A percentile compares a stretch with the other conserved stretches of the same genome.
These are phyloP conservation scores for Cadophora malorum DNA, from an alignment of 2,329 filamentous ascomycete genomes.

Conservation along the genomic window DNA sequence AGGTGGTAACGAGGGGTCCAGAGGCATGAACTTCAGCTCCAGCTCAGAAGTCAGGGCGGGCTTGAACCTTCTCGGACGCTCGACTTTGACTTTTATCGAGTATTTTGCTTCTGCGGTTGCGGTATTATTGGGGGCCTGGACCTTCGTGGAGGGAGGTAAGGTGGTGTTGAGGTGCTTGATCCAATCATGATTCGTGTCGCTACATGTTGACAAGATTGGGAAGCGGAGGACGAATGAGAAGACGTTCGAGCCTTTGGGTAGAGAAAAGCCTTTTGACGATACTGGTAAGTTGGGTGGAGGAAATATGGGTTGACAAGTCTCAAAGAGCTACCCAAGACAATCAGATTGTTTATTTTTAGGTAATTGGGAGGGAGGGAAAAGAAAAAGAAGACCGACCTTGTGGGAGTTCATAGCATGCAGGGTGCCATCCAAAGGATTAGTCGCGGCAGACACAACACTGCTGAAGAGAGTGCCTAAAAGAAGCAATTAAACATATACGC, in stretches of 20 bases:
- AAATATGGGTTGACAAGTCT: neutral
- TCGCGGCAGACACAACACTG: constrained; percentile 16
- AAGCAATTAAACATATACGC: constrained; percentile 12
- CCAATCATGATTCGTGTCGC: constrained; percentile 18
- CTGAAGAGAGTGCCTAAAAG: constrained; percentile 10
- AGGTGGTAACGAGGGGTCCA: constrained; percentile 6
- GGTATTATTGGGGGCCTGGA: constrained; percentile 5
- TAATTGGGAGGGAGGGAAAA: neutral
- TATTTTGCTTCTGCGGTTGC: constrained; percentile 12
- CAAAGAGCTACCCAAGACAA: neutral
- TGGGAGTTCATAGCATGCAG: constrained; percentile 5
- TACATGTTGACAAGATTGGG: constrained; percentile 1
- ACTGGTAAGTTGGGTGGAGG: neutral
- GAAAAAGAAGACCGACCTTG: neutral
- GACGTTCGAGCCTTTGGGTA: constrained; percentile 2
- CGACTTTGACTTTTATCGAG: constrained; percentile 9
- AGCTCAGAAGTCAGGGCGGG: constrained; percentile 3
- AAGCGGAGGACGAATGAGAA: constrained; percentile 14
- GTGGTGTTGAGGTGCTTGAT: constrained; percentile 17
- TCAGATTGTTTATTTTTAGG: neutral
- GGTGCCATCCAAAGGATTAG: constrained; percentile 10
- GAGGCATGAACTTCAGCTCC: constrained; percentile 12
- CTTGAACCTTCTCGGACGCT: constrained; percentile 2
- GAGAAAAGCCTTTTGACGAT: constrained; percentile 6
- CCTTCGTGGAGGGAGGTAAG: constrained; percentile 12